phyloP scores from a whole-genome alignment of 192 early-diverging fungal species.

The Coemansia sp. region DNA sequence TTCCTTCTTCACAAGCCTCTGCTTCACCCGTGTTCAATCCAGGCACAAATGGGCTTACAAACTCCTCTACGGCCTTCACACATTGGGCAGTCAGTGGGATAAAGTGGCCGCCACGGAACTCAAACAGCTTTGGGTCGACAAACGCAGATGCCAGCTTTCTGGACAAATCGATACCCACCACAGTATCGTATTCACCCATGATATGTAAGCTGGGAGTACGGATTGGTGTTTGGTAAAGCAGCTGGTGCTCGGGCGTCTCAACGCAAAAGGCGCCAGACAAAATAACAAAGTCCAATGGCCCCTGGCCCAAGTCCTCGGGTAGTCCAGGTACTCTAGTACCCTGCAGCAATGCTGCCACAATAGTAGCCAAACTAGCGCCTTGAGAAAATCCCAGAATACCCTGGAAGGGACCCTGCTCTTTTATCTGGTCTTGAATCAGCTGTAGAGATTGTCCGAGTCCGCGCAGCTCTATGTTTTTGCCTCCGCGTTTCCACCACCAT shows the following conservation, averaged over 20 bases:
- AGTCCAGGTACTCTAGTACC: conserved; percentile 7
- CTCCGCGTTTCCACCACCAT: conserved; percentile 45
- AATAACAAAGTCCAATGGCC: conserved; percentile 36
- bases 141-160: conserved; percentile 13
- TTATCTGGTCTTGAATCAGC: conserved; percentile 15
- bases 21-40: conserved; percentile 11
- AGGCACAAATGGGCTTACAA: conserved; percentile 30
- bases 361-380: conserved; percentile 24
- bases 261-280: conserved; percentile 32
- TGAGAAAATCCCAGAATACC: conserved; percentile 50
- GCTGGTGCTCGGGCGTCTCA: conserved; percentile 21
- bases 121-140: conserved; percentile 23
- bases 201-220: conserved; percentile 33
- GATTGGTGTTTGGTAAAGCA: conserved; percentile 10
- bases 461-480: conserved; percentile 28
- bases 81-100: conserved; percentile 42
- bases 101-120: conserved; percentile 48
- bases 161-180: conserved; percentile 20
- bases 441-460: conserved; percentile 22
- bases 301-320: conserved; percentile 22
- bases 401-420: conserved; percentile 47
- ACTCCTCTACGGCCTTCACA: conserved; percentile 17
- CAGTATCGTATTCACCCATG: conserved; percentile 36
- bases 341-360: conserved; percentile 26
- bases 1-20: too few relatives aligned